phyloP scores from a whole-genome alignment of 768 basidiomycete genomes.

The Amanita rubescens region DNA sequence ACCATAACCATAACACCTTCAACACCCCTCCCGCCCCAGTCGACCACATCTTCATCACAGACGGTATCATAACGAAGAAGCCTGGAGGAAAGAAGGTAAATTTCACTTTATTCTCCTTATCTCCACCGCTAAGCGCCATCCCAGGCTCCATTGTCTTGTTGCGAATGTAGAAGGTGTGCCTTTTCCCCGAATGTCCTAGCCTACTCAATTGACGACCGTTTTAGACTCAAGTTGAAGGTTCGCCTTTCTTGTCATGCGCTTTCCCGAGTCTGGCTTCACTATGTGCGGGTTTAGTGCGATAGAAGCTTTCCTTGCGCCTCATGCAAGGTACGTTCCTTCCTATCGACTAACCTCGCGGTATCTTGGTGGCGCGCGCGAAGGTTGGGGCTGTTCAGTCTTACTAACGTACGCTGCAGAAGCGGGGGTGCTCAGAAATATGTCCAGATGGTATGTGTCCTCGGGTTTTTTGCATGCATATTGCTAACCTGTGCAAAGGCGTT shows the following conservation, averaged over 20 bases:
- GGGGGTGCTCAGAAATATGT: conserved; percentile 61
- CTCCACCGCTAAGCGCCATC: neutral
- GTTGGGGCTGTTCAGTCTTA: neutral
- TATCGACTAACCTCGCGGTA: neutral
- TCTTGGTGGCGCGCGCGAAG: neutral
- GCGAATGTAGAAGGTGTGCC: conserved; percentile 53
- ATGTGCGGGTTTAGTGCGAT: conserved; percentile 33
- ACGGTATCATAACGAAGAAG: conserved; percentile 38
- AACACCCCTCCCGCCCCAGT: conserved; percentile 22
- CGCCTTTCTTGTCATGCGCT: conserved; percentile 5
- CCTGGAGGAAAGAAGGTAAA: conserved; percentile 41
- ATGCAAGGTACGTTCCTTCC: conserved; percentile 24
- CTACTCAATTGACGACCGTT: neutral
- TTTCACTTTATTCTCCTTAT: neutral
- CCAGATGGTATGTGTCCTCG: conserved; percentile 41
- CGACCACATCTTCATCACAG: conserved; percentile 46
- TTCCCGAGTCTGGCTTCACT: conserved; percentile 10
- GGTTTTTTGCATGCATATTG: neutral
- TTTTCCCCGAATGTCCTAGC: neutral
- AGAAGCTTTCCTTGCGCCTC: conserved; percentile 44
- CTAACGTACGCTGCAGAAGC: conserved; percentile 32
- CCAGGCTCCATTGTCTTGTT: conserved; percentile 51
- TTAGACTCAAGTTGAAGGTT: conserved; percentile 52
- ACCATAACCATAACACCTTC: neutral
- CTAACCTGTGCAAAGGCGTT: conserved; percentile 35